Percentiles rank a stretch among this genome's conserved stretches.
Evolutionary conservation across 2,329 filamentous ascomycete species (phyloP).

Genomic region (Talaromyces sp.): DNA sequence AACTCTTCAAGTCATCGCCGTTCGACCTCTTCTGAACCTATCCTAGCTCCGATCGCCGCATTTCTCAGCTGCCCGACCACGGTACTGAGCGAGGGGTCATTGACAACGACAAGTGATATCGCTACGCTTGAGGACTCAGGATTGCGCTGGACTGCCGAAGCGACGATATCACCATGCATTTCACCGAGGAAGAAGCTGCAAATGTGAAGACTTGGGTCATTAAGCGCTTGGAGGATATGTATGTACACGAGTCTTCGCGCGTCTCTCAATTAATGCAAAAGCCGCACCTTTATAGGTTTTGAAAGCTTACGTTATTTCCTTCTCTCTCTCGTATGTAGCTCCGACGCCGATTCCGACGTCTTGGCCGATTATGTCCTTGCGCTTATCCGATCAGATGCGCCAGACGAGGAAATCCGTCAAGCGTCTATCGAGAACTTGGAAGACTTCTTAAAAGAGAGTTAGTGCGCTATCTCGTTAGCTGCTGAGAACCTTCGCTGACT

Average conservation of each 20-base stretch:
- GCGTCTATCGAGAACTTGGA: constrained; percentile 54
- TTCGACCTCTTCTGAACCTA: background rate
- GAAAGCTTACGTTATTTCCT: background rate
- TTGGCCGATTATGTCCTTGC: constrained; percentile 61
- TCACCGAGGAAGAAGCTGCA: constrained; percentile 51
- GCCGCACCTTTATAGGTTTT: background rate
- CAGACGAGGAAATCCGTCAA: constrained; percentile 51
- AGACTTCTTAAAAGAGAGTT: constrained; percentile 56
- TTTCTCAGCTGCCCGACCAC: background rate
- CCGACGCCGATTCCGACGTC: constrained; percentile 60
- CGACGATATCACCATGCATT: constrained; percentile 43
- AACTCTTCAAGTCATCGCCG: background rate
- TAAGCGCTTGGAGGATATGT: constrained; percentile 57
- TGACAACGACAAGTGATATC: background rate
- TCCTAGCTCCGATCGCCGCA: constrained; percentile 4
- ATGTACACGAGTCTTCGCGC: constrained; percentile 24
- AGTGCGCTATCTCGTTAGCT: constrained; percentile 21
- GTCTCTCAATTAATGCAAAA: background rate
- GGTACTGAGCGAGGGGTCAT: background rate
- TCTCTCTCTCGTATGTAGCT: constrained; percentile 36
- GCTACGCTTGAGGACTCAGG: background rate
- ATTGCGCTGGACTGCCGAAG: background rate
- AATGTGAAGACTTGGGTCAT: constrained; percentile 58
- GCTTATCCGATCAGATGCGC: constrained; percentile 54
- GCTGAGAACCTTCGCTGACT: background rate